Base-by-base conservation (phyloP, 208 protist genomes). In the Trypanosoma conorhini region DNA sequence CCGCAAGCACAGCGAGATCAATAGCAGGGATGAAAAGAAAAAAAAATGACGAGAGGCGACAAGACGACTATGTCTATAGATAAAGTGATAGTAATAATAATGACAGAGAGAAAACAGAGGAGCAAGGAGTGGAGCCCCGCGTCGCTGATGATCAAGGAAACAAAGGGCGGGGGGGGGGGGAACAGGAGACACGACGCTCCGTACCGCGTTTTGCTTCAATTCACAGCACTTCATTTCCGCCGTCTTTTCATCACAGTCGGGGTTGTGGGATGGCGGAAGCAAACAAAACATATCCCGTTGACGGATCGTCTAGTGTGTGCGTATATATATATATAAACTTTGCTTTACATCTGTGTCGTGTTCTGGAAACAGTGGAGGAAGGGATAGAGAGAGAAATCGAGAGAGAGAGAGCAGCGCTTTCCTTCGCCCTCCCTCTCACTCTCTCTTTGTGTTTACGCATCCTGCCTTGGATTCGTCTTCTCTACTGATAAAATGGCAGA, bases 401-500 rank as follows among this genome's bases (percentile, higher is more conserved):
- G 30, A 26, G 13, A 21, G 19, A 7, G 10, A 52, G 21, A 15
- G 22, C 35, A 64, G n/a, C 33, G 17, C 15, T n/a, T n/a, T n/a
- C n/a, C n/a, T n/a, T n/a, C n/a, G n/a, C n/a, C n/a, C n/a, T n/a
- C n/a, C n/a, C n/a, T n/a, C n/a, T n/a, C 7, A 67, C 10, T 24
- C 19, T 54, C n/a, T 9, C 19, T 21, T 24, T 9, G 26, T 26
- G 50, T 26, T 51, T 40, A 72, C 3, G 24, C 15, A 30, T 68
- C 42, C 13, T 24, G 35, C 28, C 57, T 55, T 13, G 19, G 17
- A 44, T 38, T 30, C 17, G n/a, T 35, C 64, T 40, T 70, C 38
- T 76, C 62, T 24, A 62, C 48, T 26, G 74, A n/a, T 2, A 74
- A 64, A 86, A 70, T 33, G 87, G n/a, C 48, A 52, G 62, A 1